A percentile compares a stretch with the other conserved stretches of the same genome.
These are phyloP conservation scores for Paramecium sexaurelia DNA, from an alignment of 73 alveolate species.

Conservation along the genomic window DNA sequence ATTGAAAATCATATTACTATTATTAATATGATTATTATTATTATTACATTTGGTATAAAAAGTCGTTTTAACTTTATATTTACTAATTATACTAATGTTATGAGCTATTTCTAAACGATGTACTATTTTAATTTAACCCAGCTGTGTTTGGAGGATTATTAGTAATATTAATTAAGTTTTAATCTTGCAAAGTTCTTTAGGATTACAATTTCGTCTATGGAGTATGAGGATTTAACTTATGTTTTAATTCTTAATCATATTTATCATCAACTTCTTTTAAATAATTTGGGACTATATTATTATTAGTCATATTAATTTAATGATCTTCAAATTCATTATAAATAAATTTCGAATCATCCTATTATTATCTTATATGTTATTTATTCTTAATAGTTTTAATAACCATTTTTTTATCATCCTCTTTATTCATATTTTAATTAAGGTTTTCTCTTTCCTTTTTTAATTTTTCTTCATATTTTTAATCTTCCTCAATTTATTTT, in stretches of 20 bases:
- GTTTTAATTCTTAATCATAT: constrained; percentile 26
- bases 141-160: neutral
- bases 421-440: neutral
- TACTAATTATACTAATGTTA: neutral
- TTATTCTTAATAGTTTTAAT: constrained; percentile 9
- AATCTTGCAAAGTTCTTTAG: neutral
- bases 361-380: constrained; percentile 23
- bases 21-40: neutral
- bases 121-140: neutral
- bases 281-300: constrained; percentile 50
- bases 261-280: constrained; percentile 42
- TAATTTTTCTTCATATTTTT: constrained; percentile 22
- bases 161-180: neutral
- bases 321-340: constrained; percentile 26
- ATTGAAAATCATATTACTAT: neutral
- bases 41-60: neutral
- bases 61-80: neutral
- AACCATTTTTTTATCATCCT: constrained; percentile 50
- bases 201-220: neutral
- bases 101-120: neutral
- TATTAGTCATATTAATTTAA: constrained; percentile 16
- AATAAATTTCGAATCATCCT: constrained; percentile 24
- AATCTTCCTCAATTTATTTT: constrained; percentile 57
- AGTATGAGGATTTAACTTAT: neutral
- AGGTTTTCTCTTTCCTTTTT: constrained; percentile 6